Evolutionary conservation across 768 basidiomycete genomes (phyloP), one percentile per base, ranked within the genome.

Genomic region (Tylopilus intermedius): DNA sequence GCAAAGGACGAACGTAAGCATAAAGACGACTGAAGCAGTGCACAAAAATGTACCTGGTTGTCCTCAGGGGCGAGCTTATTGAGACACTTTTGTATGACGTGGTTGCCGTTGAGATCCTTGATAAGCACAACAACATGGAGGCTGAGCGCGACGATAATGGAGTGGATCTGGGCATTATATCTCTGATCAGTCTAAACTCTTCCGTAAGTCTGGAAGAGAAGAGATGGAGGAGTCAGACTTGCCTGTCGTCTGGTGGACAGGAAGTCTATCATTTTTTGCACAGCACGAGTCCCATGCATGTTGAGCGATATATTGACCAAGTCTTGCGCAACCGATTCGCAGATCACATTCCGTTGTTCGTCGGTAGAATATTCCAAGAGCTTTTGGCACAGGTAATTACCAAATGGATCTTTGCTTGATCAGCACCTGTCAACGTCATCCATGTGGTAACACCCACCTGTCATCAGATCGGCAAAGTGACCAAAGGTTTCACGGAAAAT

Each of bases 261-360:
- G 77, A 96, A 98, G 71, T 99, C 96, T 58, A 99, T 96, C 95
- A 98, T 98, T 77, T 98, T 98, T 76, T 99, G 96, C 53, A 98
- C 96, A 26, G 96, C 96, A 56, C 96, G 86, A 30, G 96, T 99
- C 30, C 96, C 96, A 71, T 99, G 96, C 96, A 99, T 99, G 73
- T 99, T 99, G 57, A 99, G 78, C 32, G 94, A 96, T 65, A 99
- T 98, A 67, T 88, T 93, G 63, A 99, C 96, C 46, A 99, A 80
- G 62, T 99, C 96, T 65, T 94, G 90, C 32, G 94, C 92, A 46
- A 99, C 95, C 24, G 92, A 94, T 68, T 98, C 95, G 74, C 96
- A 96, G 52, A 98, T 95, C 32, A 92, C 78, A 65, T 92, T 94
- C 52, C 95, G 84, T 64, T 99, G 96, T 62, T 99, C 96, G 61